Evolutionary conservation across 108 stramenopile genomes (phyloP).

Genomic region (Cylindrotheca fusiformis): DNA sequence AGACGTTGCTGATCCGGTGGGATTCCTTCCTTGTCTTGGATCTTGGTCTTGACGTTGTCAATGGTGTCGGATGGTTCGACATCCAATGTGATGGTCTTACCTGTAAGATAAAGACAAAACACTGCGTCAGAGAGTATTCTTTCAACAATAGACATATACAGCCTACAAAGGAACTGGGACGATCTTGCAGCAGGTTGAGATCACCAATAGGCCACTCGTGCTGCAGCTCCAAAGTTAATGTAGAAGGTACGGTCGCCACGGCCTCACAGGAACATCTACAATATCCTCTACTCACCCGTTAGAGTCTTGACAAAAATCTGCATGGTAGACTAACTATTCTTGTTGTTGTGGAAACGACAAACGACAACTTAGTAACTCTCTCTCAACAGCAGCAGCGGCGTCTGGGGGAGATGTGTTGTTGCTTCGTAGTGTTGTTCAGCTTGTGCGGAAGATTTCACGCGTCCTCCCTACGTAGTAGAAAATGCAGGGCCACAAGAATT

Average conservation of each 20-base stretch:
- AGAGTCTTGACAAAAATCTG: conserved; percentile 95
- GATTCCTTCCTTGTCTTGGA: conserved; percentile 97
- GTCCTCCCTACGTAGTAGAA: conserved; percentile 2
- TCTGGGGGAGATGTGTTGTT: not conserved
- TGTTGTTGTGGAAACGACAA: conserved; percentile 1
- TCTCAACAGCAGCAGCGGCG: not conserved
- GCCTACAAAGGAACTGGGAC: too few relatives aligned
- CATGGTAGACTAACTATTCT: conserved; percentile 23
- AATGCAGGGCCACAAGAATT: not conserved
- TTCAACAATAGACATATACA: too few relatives aligned
- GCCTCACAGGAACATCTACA: not conserved
- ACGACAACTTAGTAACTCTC: not conserved
- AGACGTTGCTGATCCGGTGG: conserved; percentile 97
- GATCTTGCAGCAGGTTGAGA: conserved; percentile 9
- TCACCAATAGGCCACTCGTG: not conserved
- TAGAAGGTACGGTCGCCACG: not conserved
- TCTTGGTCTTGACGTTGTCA: conserved; percentile 94
- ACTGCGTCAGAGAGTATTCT: too few relatives aligned
- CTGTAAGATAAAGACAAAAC: conserved; percentile 32
- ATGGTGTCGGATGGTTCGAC: conserved; percentile 97
- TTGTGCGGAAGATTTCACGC: not conserved
- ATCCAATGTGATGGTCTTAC: conserved; percentile 98
- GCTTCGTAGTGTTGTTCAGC: not conserved
- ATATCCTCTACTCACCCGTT: conserved; percentile 87
- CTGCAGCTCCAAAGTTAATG: not conserved